Conservation (phyloP, 208 protist species). For the Trypanosomatidae sp. region DNA sequence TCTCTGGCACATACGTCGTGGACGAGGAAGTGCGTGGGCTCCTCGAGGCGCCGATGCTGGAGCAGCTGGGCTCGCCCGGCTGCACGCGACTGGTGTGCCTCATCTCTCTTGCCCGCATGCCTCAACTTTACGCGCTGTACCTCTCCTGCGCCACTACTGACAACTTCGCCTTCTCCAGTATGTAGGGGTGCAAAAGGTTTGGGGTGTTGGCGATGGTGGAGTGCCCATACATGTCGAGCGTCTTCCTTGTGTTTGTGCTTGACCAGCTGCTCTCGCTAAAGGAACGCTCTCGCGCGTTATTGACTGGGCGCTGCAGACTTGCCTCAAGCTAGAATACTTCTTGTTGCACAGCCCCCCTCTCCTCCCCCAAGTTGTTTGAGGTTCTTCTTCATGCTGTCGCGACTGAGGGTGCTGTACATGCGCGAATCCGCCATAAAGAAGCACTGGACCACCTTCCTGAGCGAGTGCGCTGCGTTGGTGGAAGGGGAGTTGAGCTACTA, state of each 20-base stretch:
- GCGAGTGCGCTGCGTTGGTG: constrained; percentile 20
- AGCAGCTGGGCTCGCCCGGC: constrained; percentile 30
- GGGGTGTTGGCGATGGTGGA: constrained; percentile 40
- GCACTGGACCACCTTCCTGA: constrained; percentile 13
- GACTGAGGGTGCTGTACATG: constrained; percentile 29
- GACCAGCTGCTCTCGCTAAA: constrained; percentile 31
- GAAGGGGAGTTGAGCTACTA: constrained; percentile 30
- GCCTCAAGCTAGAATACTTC: constrained; percentile 33
- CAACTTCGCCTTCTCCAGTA: constrained; percentile 42
- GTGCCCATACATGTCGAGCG: constrained; percentile 39
- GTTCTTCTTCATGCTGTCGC: constrained; percentile 20
- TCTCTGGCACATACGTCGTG: constrained; percentile 21
- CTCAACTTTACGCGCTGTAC: constrained; percentile 38
- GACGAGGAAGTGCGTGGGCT: constrained; percentile 20
- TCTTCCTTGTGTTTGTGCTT: constrained; percentile 35
- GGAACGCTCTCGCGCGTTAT: constrained; percentile 28
- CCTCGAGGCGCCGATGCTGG: constrained; percentile 22
- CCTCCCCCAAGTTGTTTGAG: constrained; percentile 31
- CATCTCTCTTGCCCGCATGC: constrained; percentile 32
- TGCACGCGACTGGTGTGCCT: constrained; percentile 38
- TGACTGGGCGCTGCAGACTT: constrained; percentile 38
- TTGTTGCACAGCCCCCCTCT: constrained; percentile 14
- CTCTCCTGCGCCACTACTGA: constrained; percentile 41
- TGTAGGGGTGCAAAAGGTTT: constrained; percentile 38
- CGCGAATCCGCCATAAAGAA: constrained; percentile 27